Percentiles rank a stretch among this genome's conserved stretches.
Evolutionary conservation across 208 protist species (phyloP).

Genomic region (Acanthamoeba castellanii): DNA sequence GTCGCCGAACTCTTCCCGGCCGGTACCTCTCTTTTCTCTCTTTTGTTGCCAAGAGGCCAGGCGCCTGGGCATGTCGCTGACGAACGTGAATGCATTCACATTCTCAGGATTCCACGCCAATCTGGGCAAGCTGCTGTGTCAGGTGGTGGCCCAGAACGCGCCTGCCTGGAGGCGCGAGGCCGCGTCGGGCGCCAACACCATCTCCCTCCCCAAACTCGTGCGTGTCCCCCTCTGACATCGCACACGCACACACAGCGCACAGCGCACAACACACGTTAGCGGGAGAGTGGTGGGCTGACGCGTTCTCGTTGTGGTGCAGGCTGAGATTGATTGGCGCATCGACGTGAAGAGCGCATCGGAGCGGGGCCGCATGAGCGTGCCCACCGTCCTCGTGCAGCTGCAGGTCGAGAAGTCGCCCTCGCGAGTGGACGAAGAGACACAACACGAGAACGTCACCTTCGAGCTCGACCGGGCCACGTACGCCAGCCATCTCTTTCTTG

Average conservation of each 20-base stretch:
- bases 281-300: not conserved
- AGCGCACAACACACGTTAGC: no score
- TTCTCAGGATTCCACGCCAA: constrained; percentile 15
- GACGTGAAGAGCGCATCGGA: constrained; percentile 31
- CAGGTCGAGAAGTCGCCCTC: constrained; percentile 8
- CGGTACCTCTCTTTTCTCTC: not conserved
- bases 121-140: not conserved
- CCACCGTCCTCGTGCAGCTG: constrained; percentile 8
- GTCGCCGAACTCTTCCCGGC: constrained; percentile 28
- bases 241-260: no score
- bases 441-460: constrained; percentile 10
- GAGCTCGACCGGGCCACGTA: constrained; percentile 35
- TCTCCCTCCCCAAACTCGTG: constrained; percentile 23
- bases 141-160: not conserved
- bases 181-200: not conserved
- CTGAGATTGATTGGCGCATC: constrained; percentile 10
- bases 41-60: not conserved
- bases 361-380: constrained; percentile 8
- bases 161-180: not conserved
- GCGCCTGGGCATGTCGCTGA: not conserved
- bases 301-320: not conserved
- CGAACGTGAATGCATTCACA: no score
- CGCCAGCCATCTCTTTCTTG: not conserved
- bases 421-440: not conserved
- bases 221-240: no score